Evolutionary conservation across 2,329 filamentous ascomycete genomes (phyloP).

Genomic region (Exophiala dermatitidis): DNA sequence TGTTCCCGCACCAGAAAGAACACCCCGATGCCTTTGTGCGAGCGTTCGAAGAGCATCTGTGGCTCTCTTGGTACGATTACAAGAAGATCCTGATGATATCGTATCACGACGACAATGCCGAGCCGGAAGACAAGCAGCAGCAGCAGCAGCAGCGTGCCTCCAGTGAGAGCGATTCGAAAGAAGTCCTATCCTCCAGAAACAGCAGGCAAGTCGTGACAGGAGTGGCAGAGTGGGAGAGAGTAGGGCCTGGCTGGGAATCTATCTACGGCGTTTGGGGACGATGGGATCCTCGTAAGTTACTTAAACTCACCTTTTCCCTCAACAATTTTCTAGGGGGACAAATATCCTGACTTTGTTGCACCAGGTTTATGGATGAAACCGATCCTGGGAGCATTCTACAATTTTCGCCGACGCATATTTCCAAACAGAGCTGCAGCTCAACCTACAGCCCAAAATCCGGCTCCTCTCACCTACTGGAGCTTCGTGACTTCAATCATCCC

Average conservation of each 20-base stretch:
- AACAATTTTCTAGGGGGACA: background rate
- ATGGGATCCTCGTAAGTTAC: background rate
- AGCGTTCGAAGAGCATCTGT: constrained; percentile 9
- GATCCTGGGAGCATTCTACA: background rate
- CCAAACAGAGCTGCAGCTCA: background rate
- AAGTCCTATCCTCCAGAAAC: too few species aligned
- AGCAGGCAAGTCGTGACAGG: too few species aligned
- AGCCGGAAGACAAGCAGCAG: background rate
- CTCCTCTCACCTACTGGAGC: background rate
- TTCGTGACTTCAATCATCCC: background rate
- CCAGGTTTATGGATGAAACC: background rate
- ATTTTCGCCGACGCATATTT: background rate
- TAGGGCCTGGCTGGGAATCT: too few species aligned
- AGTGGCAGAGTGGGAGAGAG: too few species aligned
- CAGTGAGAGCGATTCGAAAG: too few species aligned
- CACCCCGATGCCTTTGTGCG: constrained; percentile 11
- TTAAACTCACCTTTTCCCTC: background rate
- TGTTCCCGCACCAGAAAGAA: constrained; percentile 15
- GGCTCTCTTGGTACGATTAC: constrained; percentile 13
- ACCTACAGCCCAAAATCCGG: background rate
- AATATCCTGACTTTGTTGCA: too few species aligned
- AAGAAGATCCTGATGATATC: constrained; percentile 14
- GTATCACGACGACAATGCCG: background rate
- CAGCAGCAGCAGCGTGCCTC: background rate
- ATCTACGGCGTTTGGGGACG: too few species aligned